Conservation (phyloP, 2,329 filamentous ascomycete species). For the Penicillium decumbens region DNA sequence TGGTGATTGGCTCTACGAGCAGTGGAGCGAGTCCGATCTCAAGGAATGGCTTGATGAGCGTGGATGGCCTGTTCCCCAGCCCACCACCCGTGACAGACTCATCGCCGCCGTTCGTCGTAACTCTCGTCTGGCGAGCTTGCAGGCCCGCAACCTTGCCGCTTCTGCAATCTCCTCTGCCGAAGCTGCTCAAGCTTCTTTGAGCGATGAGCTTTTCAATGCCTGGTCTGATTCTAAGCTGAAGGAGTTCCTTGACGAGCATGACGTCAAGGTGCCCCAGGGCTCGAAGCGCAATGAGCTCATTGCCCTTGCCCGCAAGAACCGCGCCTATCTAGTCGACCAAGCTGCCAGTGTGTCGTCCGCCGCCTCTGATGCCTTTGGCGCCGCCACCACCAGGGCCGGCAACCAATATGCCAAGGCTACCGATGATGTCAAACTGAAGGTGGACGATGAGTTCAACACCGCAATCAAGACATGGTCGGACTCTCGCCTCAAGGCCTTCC, state of each 20-base stretch:
- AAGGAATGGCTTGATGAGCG: conserved; percentile 90
- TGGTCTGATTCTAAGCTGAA: conserved; percentile 91
- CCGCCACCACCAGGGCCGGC: conserved; percentile 68
- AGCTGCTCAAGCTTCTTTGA: conserved; percentile 67
- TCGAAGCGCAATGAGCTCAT: conserved; percentile 85
- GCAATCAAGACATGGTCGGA: conserved; percentile 65
- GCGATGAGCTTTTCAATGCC: conserved; percentile 77
- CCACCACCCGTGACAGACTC: conserved; percentile 76
- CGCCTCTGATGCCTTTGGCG: conserved; percentile 54
- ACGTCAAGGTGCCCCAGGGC: conserved; percentile 83
- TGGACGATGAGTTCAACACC: conserved; percentile 62
- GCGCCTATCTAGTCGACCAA: conserved; percentile 54
- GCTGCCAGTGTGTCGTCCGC: conserved; percentile 51
- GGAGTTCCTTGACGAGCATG: conserved; percentile 87
- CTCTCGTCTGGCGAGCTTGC: conserved; percentile 71
- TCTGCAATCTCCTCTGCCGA: conserved; percentile 62
- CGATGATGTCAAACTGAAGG: conserved; percentile 59
- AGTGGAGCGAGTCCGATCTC: conserved; percentile 88
- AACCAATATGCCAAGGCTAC: conserved; percentile 75
- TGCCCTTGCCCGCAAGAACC: conserved; percentile 83
- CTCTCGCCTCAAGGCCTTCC: conserved; percentile 69
- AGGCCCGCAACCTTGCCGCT: conserved; percentile 57
- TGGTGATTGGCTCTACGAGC: conserved; percentile 86
- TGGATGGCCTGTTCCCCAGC: conserved; percentile 81
- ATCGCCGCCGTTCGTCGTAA: conserved; percentile 88